These are phyloP conservation scores for Rickenella mellea DNA, from an alignment of 768 basidiomycete species.

Conservation along the genomic window DNA sequence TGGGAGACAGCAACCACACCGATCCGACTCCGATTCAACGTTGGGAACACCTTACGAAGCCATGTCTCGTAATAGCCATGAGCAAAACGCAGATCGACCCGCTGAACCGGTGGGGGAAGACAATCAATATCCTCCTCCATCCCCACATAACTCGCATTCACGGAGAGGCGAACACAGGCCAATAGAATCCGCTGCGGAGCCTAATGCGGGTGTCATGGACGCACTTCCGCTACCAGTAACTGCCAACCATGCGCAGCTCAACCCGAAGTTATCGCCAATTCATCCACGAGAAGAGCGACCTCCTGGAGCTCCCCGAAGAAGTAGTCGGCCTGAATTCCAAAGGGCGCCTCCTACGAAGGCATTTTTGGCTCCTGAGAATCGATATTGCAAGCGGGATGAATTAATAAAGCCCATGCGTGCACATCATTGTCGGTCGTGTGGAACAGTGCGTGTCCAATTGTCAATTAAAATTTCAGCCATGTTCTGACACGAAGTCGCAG, in stretches of 20 bases:
- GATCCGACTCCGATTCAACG: too few relatives aligned
- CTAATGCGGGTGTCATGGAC: conserved; percentile 9
- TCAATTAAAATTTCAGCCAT: background rate
- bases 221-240: conserved; percentile 6
- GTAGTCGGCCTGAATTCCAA: conserved; percentile 12
- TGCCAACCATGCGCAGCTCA: conserved; percentile 1
- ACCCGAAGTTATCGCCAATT: conserved; percentile 6
- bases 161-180: conserved; percentile 28
- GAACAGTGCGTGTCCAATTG: conserved; percentile 45
- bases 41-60: too few relatives aligned
- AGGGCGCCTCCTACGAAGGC: conserved; percentile 30
- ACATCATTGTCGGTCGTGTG: conserved; percentile 78
- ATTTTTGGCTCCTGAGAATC: conserved; percentile 48
- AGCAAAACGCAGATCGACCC: too few relatives aligned
- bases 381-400: conserved; percentile 57
- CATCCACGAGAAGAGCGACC: conserved; percentile 3
- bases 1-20: too few relatives aligned
- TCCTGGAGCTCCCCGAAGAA: conserved; percentile 4
- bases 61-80: too few relatives aligned
- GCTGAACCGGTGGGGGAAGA: too few relatives aligned
- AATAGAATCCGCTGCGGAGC: background rate
- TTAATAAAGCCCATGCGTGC: conserved; percentile 66
- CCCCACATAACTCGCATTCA: too few relatives aligned
- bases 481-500: conserved; percentile 23
- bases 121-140: too few relatives aligned